Conservation (phyloP, 495 filamentous ascomycete species). For the Tuber borchii region DNA sequence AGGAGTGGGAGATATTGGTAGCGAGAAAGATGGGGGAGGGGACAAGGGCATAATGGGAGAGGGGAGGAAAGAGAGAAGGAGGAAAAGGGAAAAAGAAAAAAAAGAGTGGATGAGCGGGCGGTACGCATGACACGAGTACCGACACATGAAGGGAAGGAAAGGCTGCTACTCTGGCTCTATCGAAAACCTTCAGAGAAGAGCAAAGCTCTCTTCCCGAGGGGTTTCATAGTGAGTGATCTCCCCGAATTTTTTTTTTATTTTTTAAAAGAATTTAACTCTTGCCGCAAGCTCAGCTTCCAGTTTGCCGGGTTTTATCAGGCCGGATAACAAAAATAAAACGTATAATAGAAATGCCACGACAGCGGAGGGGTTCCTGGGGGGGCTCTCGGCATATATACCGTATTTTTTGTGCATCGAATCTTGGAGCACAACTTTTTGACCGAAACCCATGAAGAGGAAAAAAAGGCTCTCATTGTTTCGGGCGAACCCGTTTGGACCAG, state of each 20-base stretch:
- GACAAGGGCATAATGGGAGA: neutral
- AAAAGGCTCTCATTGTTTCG: neutral
- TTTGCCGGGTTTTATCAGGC: neutral
- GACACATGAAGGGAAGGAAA: neutral
- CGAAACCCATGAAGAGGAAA: neutral
- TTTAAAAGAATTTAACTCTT: neutral
- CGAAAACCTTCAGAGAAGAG: neutral
- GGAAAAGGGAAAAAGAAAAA: conserved; percentile 5
- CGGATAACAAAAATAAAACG: neutral
- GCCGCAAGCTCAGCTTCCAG: neutral
- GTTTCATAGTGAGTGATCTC: conserved; percentile 3
- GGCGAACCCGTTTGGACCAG: neutral
- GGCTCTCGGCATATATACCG: neutral
- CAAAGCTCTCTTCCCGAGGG: neutral
- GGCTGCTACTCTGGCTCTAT: neutral
- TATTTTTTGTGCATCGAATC: neutral
- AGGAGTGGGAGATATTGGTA: neutral
- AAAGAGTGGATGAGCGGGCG: neutral
- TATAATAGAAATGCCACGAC: neutral
- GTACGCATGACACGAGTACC: neutral
- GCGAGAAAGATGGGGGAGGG: neutral
- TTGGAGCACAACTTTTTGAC: neutral
- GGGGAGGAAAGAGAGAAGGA: neutral
- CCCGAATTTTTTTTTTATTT: neutral
- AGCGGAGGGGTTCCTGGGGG: neutral